Conservation (phyloP, 371 early-diverging fungal species). For the Lichtheimia ramosa region DNA sequence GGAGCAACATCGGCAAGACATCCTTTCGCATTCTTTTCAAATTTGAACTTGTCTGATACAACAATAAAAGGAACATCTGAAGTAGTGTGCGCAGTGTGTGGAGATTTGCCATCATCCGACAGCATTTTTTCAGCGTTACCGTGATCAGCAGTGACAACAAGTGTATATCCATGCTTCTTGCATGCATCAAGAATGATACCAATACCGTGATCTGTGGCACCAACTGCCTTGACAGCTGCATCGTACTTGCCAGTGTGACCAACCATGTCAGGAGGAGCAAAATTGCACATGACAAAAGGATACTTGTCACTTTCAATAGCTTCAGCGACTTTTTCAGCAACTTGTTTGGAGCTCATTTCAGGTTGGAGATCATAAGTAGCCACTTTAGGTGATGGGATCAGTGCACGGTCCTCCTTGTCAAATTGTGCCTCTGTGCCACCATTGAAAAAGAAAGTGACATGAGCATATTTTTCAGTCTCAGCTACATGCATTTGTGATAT, state of each 20-base stretch:
- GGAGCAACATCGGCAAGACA: slow-evolving; percentile 99
- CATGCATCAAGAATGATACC: slow-evolving; percentile 93
- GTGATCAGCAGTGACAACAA: slow-evolving; percentile 99
- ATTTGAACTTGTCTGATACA: slow-evolving; percentile 56
- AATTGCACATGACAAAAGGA: slow-evolving; percentile 98
- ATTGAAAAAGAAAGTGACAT: slow-evolving; percentile 99
- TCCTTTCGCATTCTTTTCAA: slow-evolving; percentile 57
- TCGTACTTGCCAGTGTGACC: slow-evolving; percentile 99
- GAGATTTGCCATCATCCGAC: slow-evolving; percentile 77
- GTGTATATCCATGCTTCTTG: slow-evolving; percentile 82
- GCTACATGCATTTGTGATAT: slow-evolving; percentile 95
- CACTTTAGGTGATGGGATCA: slow-evolving; percentile 94
- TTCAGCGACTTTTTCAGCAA: slow-evolving; percentile 91
- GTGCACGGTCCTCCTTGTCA: slow-evolving; percentile 82
- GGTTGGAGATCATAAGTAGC: slow-evolving; percentile 98
- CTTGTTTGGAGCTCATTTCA: slow-evolving; percentile 90
- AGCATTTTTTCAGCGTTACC: slow-evolving; percentile 99
- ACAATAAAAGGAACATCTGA: slow-evolving; percentile 94
- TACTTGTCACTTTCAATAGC: slow-evolving; percentile 75
- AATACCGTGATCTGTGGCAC: slow-evolving; percentile 93
- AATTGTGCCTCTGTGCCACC: slow-evolving; percentile 96
- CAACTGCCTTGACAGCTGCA: slow-evolving; percentile 91
- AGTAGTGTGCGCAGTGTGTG: slow-evolving; percentile 97
- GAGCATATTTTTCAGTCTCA: slow-evolving; percentile 99
- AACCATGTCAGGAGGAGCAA: slow-evolving; percentile 99